Base-by-base conservation (phyloP, 192 early-diverging fungal genomes). In the Ambispora gerdemannii region DNA sequence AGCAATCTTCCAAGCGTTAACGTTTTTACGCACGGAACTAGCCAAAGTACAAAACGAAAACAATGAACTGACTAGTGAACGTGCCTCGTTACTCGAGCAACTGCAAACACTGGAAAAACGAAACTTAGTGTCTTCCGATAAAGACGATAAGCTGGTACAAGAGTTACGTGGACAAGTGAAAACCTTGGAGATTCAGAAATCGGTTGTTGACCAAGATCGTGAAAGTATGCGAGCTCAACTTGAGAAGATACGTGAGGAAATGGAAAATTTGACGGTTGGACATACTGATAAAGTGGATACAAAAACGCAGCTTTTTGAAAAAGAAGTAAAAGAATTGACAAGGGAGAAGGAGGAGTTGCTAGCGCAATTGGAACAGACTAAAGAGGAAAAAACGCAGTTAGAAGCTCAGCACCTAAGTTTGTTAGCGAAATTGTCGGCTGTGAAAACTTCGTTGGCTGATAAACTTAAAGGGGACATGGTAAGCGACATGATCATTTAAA, bases 381-480 rank as follows among this genome's bases (percentile, higher is more conserved):
- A 49, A 2, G 80, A 79, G 32, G 82, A 89, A 34, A 83, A 83
- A 28, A 74, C 81, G 20, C 76, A 80, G 24, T 65, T 91, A 8
- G 72, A 77, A 27, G 58, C 73, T 25, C 88, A 93, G 35, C 78
- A 94, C 63, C 84, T 89, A 50, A 71, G 83, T 38, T 75, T 95
- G 17, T 74, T 96, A 50, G 92, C 88, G 28, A 88, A 89, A 58
- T 79, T 97, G 4, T 80, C 86, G 1, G 87, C 81, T 27, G 89
- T 95, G 83, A 95, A 94, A 72, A 89, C 87, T 32, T 87, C 90
- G 0, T 74, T 96, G 2, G 87, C 83, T 33, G 86, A 93, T 13
- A 90, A 91, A 77, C 80, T 96, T 58, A 91, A 94, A 73, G 88
- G 86, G 11, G 94, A 97, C 64, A 89, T 91, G 75, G 78, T 79